Base-by-base conservation (phyloP, 495 filamentous ascomycete genomes). In the Geopyxis carbonaria region DNA sequence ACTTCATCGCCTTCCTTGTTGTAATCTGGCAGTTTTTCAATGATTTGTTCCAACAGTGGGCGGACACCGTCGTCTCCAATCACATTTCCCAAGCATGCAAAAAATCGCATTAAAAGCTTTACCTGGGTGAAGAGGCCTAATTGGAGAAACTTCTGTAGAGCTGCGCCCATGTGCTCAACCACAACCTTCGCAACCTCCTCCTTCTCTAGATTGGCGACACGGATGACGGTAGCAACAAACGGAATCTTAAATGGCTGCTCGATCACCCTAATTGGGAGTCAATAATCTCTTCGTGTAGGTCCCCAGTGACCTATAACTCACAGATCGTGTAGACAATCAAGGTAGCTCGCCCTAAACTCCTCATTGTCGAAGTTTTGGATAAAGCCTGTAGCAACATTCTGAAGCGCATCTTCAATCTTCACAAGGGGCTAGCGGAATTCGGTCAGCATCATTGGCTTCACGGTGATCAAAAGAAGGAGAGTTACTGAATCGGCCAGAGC, bases 231-330 rank as follows among this genome's bases (percentile, higher is more conserved):
- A 20, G 84, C 85, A 37, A 89, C 66, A 56, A 93, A 94, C 1
- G 89, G 91, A 37, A 84, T 87, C 62, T 94, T 94, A 59, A 99
- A 76, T 0, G 91, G 87, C 59, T 99, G 89, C 60, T 99, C 89
- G 15, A 85, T 50, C 29, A 76, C 64, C 10, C 53, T 56, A 25
- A 24, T 10, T 9, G n/a, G n/a, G n/a, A n/a, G n/a, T n/a, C n/a
- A n/a, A n/a, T n/a, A n/a, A n/a, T n/a, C n/a, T n/a, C n/a, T 38
- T 52, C 50, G 49, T 35, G 46, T 55, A 32, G 48, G 44, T 13
- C 34, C 29, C 66, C 72, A 37, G 22, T 30, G 34, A 16, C 27
- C 29, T 29, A 31, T 47, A 31, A 61, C 72, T 36, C 59, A 78
- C 75, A 95, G 66, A 55, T 83, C 78, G 33, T 87, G 59, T 15